Conservation (phyloP, 2,329 filamentous ascomycete species). For the Elsinoe australis region DNA sequence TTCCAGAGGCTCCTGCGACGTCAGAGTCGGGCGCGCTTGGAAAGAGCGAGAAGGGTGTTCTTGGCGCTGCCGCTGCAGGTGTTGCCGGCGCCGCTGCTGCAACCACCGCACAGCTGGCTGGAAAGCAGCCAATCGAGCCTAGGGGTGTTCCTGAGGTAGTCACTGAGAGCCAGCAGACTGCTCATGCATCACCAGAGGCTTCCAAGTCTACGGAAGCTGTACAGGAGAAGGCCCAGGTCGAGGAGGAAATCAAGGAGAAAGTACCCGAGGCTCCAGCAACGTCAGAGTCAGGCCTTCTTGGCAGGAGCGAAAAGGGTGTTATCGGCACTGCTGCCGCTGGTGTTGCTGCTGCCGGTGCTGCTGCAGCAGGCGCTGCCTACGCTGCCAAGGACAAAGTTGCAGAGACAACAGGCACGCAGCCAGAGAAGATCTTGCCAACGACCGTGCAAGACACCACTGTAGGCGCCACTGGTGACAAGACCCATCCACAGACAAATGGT, state of each 20-base stretch:
- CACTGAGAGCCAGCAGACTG: slow-evolving; percentile 62
- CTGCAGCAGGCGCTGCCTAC: slow-evolving; percentile 33
- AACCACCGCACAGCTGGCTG: no score
- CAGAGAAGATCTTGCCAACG: slow-evolving; percentile 28
- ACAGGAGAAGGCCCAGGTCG: slow-evolving; percentile 43
- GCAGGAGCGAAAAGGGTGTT: slow-evolving; percentile 24
- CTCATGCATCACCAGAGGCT: slow-evolving; percentile 56
- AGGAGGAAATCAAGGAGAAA: slow-evolving; percentile 62
- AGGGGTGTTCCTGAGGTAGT: slow-evolving; percentile 53
- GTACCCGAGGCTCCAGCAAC: slow-evolving; percentile 40
- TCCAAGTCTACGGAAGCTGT: slow-evolving; percentile 53
- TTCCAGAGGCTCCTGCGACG: slow-evolving; percentile 38
- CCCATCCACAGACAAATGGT: slow-evolving; percentile 27
- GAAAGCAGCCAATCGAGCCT: slow-evolving; percentile 22
- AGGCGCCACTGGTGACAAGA: slow-evolving; percentile 24
- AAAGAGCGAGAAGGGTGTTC: slow-evolving; percentile 20
- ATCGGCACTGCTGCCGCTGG: slow-evolving; percentile 35
- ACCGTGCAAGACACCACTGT: slow-evolving; percentile 42
- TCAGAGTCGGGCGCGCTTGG: slow-evolving; percentile 33
- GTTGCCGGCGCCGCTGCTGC: slow-evolving; percentile 36
- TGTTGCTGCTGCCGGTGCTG: slow-evolving; percentile 36
- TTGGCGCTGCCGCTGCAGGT: slow-evolving; percentile 35
- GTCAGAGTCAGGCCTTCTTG: slow-evolving; percentile 32
- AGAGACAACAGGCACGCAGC: slow-evolving; percentile 41
- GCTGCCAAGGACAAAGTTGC: slow-evolving; percentile 32